Percentiles rank a stretch among this genome's conserved stretches.
These are phyloP conservation scores for Truncatella angustata DNA, from an alignment of 2,329 filamentous ascomycete species.

Conservation along the genomic window DNA sequence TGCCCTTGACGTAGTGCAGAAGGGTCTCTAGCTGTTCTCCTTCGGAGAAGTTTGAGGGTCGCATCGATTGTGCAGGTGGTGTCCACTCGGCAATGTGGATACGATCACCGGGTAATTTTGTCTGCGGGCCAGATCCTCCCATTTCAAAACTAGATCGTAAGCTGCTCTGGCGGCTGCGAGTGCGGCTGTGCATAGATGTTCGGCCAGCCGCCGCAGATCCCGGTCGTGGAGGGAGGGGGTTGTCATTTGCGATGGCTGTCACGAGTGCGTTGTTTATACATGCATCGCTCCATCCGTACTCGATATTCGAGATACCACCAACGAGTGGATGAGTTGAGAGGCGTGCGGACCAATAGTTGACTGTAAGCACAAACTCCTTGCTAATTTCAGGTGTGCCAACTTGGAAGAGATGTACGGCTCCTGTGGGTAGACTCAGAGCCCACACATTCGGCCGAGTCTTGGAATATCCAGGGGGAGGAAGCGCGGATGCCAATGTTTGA, in stretches of 20 bases:
- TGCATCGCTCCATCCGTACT: conserved; percentile 92
- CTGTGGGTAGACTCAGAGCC: conserved; percentile 87
- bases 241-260: conserved; percentile 47
- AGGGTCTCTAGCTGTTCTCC: conserved; percentile 77
- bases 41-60: conserved; percentile 75
- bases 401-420: conserved; percentile 97
- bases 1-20: conserved; percentile 74
- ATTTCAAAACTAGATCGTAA: conserved; percentile 65
- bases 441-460: conserved; percentile 88
- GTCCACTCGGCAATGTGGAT: conserved; percentile 84
- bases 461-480: conserved; percentile 91
- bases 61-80: conserved; percentile 86
- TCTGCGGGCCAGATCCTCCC: conserved; percentile 52
- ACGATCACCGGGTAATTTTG: conserved; percentile 79
- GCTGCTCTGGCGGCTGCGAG: conserved; percentile 36
- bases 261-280: conserved; percentile 66
- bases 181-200: conserved; percentile 47
- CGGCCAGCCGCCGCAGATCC: conserved; percentile 47
- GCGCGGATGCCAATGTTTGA: conserved; percentile 85
- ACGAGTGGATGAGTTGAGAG: conserved; percentile 90
- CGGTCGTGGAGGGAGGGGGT: conserved; percentile 41
- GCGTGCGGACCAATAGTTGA: conserved; percentile 96
- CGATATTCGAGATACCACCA: conserved; percentile 92
- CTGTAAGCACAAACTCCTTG: conserved; percentile 88
- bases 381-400: conserved; percentile 94